Evolutionary conservation across 176 grass and related monocot genomes (phyloP), one percentile per base, ranked within the genome.

Genomic region (Aegilops umbellulata): DNA sequence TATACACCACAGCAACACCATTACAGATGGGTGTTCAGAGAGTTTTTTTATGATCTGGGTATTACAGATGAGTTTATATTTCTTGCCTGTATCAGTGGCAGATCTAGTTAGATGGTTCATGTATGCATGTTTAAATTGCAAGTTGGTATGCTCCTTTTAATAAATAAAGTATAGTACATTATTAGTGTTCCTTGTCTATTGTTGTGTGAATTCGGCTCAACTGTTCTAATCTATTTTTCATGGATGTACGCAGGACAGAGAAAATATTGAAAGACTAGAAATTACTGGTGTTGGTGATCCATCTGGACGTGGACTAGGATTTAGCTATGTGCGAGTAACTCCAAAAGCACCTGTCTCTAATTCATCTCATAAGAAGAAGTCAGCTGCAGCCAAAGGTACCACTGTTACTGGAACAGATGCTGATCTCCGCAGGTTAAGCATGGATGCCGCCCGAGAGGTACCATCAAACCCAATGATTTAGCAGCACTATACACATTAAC

Each of bases 371-470:
- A 98, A 98, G 84, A 98, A 95, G 58, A 98, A 98, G 79, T 89
- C 94, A 73, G 90, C 94, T 86, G 87, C 92, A 91, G 92, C 90
- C 36, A 94, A 94, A 84, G 91, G 94, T 36, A 92, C 91, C 63
- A 98, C 97, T 27, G 97, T 98, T 72, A 98, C 97, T 35, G 97
- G 97, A 19, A 98, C 97, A 65, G 97, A 98, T 92, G 97, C 97
- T 36, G 97, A 98, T 87, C 97, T 98, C 81, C 92, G 97, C 31
- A 94, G 97, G 85, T 86, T 98, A 83, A 98, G 97, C 88, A 95
- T 98, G 97, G 97, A 98, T 92, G 97, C 97, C 61, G 97, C 97
- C 53, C 90, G 94, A 83, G 97, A 98, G 97, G 97, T 98, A 95
- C 85, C 46, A 80, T 79, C 15, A 65, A 82, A 22, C 26, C 29